Evolutionary conservation across 2,329 filamentous ascomycete species (phyloP).

Genomic region (Sclerotiophoma versabilis): DNA sequence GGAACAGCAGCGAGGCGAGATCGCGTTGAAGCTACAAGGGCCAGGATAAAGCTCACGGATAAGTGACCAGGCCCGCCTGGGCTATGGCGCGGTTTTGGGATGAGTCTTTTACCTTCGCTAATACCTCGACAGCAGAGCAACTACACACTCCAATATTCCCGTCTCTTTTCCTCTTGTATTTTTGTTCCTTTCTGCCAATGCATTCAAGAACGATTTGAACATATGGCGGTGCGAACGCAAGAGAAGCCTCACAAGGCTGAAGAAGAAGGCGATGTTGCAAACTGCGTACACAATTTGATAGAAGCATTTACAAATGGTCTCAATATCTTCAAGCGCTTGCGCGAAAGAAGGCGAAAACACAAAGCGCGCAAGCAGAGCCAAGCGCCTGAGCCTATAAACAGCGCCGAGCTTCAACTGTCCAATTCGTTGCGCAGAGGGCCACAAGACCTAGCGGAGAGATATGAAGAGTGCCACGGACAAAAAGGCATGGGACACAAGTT

Average conservation of each 20-base stretch:
- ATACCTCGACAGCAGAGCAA: conserved; percentile 26
- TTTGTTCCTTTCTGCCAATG: conserved; percentile 15
- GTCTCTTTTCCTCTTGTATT: conserved; percentile 23
- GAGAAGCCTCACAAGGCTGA: conserved; percentile 26
- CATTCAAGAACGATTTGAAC: conserved; percentile 16
- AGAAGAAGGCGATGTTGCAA: conserved; percentile 38
- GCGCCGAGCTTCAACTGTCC: conserved; percentile 49
- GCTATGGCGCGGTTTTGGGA: conserved; percentile 26
- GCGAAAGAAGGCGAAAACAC: conserved; percentile 43
- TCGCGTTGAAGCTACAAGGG: conserved; percentile 19
- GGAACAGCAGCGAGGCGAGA: conserved; percentile 30
- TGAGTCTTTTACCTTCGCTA: conserved; percentile 38
- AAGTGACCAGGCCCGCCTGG: conserved; percentile 36
- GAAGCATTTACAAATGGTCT: conserved; percentile 55
- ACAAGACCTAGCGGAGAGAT: conserved; percentile 53
- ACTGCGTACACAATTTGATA: conserved; percentile 52
- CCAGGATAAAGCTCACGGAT: conserved; percentile 36
- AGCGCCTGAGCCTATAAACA: conserved; percentile 28
- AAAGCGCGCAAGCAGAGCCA: conserved; percentile 36
- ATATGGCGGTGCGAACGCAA: conserved; percentile 36
- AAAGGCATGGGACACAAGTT: conserved; percentile 46
- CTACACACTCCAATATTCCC: conserved; percentile 19
- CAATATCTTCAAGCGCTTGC: conserved; percentile 54
- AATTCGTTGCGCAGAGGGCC: conserved; percentile 52
- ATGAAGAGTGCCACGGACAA: conserved; percentile 48